These are phyloP conservation scores for Gonium pectorale DNA, from an alignment of 139 green algal species.

Conservation along the genomic window DNA sequence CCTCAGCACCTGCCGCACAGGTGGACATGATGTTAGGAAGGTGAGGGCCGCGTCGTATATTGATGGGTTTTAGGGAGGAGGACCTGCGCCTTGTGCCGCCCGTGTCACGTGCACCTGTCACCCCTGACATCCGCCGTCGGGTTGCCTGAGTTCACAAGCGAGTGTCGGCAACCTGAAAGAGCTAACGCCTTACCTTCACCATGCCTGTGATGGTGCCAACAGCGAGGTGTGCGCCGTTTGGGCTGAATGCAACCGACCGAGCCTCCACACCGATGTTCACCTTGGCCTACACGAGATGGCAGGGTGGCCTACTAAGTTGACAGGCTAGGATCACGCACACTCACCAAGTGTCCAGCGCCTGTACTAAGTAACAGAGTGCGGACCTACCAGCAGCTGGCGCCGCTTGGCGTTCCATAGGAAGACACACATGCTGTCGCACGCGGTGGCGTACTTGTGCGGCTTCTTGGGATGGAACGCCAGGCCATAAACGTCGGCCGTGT, in stretches of 20 bases:
- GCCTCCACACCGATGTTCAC: constrained; percentile 60
- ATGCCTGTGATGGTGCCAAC: constrained; percentile 60
- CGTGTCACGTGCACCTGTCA: too few species aligned
- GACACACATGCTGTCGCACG: constrained; percentile 62
- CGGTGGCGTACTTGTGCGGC: constrained; percentile 69
- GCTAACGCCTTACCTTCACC: constrained; percentile 58
- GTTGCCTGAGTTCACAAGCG: too few species aligned
- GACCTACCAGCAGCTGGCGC: constrained; percentile 65
- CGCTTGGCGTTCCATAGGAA: constrained; percentile 68
- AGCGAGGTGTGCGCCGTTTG: constrained; percentile 69
- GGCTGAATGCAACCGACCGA: constrained; percentile 60
- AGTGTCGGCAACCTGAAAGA: too few species aligned
- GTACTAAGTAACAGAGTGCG: too few species aligned
- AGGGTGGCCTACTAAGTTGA: too few species aligned
- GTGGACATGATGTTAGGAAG: too few species aligned
- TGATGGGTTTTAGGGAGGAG: too few species aligned
- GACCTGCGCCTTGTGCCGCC: too few species aligned
- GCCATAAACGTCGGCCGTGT: constrained; percentile 55
- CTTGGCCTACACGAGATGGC: constrained; percentile 53
- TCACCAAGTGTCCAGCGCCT: too few species aligned
- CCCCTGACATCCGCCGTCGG: too few species aligned
- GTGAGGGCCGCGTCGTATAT: too few species aligned
- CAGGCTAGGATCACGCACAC: too few species aligned
- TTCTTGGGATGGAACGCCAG: constrained; percentile 67
- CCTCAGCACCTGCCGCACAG: constrained; percentile 57